These are phyloP conservation scores for Penicillium griseofulvum DNA, from an alignment of 2,329 filamentous ascomycete species.

Conservation along the genomic window DNA sequence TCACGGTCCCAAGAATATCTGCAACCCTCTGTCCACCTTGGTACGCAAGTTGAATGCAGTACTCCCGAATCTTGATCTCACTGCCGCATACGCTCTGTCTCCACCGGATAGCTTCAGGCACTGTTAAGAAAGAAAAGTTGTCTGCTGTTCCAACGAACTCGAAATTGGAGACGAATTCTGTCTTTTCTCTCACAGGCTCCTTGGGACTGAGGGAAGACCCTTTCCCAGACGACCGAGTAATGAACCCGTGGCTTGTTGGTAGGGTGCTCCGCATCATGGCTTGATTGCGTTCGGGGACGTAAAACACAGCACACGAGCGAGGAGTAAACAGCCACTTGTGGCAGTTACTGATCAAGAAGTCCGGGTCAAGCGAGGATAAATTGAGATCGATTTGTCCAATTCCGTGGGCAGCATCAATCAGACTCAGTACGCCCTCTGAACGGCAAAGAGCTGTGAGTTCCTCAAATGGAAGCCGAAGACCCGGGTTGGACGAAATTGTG, in stretches of 20 bases:
- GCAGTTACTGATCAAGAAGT: conserved; percentile 78
- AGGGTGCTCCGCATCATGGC: conserved; percentile 65
- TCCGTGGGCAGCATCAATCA: conserved; percentile 77
- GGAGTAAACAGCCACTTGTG: conserved; percentile 83
- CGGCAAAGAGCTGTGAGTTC: conserved; percentile 60
- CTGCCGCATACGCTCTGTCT: conserved; percentile 64
- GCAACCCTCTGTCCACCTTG: conserved; percentile 60
- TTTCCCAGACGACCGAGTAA: conserved; percentile 37
- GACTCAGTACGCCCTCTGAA: conserved; percentile 62
- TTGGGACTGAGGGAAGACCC: background rate
- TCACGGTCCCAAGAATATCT: conserved; percentile 60
- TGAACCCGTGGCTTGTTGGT: conserved; percentile 73
- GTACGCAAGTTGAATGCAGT: conserved; percentile 58
- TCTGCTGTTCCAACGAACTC: conserved; percentile 72
- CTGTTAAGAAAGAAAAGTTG: conserved; percentile 63
- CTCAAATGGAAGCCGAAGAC: conserved; percentile 72
- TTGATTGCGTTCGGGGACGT: conserved; percentile 72
- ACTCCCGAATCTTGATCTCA: conserved; percentile 63
- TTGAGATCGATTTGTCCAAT: conserved; percentile 72
- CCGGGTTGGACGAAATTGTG: conserved; percentile 70
- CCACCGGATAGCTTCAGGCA: conserved; percentile 68
- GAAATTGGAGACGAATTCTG: conserved; percentile 64
- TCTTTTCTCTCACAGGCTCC: conserved; percentile 39
- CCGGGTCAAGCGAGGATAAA: conserved; percentile 63
- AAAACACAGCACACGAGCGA: conserved; percentile 71